Conservation (phyloP, 768 basidiomycete genomes). For the Trametes coccinea region DNA sequence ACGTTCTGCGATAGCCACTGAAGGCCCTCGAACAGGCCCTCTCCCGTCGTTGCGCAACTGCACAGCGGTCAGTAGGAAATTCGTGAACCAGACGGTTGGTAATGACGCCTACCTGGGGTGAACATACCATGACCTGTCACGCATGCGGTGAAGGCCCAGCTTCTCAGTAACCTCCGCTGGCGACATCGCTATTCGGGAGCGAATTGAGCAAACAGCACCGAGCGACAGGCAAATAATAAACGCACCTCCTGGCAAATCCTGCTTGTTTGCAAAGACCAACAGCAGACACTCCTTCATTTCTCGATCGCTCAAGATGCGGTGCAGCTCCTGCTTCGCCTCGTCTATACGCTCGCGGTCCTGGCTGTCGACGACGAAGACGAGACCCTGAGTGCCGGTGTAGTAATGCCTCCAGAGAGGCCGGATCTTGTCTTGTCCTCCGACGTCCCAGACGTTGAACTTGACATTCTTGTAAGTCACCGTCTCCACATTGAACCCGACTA, state of each 20-base stretch:
- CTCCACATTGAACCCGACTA: conserved; percentile 98
- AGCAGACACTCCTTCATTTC: conserved; percentile 98
- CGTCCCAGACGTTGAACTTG: conserved; percentile 95
- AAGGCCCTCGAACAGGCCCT: conserved; percentile 95
- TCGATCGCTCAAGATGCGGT: conserved; percentile 92
- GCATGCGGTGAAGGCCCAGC: conserved; percentile 92
- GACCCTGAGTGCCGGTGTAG: conserved; percentile 97
- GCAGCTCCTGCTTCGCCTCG: conserved; percentile 94
- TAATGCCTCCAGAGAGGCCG: conserved; percentile 98
- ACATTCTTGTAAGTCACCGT: conserved; percentile 99
- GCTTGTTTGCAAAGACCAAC: conserved; percentile 99
- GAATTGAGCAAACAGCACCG: background rate
- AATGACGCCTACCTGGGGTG: conserved; percentile 79
- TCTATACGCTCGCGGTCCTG: conserved; percentile 94
- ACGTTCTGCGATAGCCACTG: conserved; percentile 98
- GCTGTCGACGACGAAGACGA: conserved; percentile 98
- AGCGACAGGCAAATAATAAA: background rate
- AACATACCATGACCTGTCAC: conserved; percentile 98
- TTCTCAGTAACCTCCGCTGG: conserved; percentile 99
- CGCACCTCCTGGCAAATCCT: conserved; percentile 94
- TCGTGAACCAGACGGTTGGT: background rate
- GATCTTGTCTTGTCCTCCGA: conserved; percentile 99
- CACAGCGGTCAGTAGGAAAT: background rate
- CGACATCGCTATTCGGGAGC: conserved; percentile 77
- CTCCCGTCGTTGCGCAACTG: conserved; percentile 95